Percentiles rank a stretch among this genome's conserved stretches.
Evolutionary conservation across 192 early-diverging fungal species (phyloP).

Genomic region (Jimgerdemannia flammicorona): DNA sequence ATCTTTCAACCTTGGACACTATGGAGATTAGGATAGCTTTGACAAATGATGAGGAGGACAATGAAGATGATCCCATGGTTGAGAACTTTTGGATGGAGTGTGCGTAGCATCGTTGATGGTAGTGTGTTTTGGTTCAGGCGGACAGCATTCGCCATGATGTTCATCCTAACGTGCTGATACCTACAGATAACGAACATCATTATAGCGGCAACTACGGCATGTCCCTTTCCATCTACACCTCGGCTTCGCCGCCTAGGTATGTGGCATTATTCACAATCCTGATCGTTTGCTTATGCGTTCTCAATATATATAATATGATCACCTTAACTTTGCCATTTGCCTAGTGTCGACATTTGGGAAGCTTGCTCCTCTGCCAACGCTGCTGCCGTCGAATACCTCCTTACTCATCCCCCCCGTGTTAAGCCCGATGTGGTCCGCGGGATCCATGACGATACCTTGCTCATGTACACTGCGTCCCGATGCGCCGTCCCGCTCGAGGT

Average conservation of each 20-base stretch:
- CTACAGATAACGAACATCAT: background rate
- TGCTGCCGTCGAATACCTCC: background rate
- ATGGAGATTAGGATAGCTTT: slow-evolving; percentile 14
- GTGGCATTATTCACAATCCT: no score
- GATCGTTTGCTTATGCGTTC: no score
- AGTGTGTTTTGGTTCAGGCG: background rate
- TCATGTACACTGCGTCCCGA: background rate
- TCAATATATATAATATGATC: no score
- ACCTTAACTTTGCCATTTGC: background rate
- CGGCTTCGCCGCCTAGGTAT: no score
- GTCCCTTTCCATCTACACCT: background rate
- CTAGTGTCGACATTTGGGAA: background rate
- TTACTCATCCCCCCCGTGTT: background rate
- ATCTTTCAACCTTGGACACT: slow-evolving; percentile 24
- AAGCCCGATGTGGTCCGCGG: background rate
- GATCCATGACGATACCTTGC: background rate
- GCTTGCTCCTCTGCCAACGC: background rate
- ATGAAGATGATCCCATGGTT: background rate
- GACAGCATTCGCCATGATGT: background rate
- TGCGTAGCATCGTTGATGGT: background rate
- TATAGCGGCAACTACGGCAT: background rate
- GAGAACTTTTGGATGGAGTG: background rate
- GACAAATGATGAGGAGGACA: background rate
- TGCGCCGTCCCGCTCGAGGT: background rate
- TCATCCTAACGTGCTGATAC: background rate